Base-by-base conservation (phyloP, 768 basidiomycete species). In the Pleurotus giganteus region DNA sequence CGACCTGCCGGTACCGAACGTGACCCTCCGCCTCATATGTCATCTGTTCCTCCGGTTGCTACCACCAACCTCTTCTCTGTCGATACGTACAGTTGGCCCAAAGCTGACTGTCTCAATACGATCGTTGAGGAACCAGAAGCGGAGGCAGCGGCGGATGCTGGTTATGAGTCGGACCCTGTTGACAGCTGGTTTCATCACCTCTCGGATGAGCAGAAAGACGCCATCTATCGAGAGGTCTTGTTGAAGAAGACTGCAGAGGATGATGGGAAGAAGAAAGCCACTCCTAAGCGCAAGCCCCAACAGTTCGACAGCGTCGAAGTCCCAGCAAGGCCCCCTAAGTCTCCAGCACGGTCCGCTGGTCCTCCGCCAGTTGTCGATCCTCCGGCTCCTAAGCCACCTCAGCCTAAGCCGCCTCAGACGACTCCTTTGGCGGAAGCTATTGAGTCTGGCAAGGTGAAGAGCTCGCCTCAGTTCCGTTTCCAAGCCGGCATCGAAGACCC, bases 401-500 rank as follows among this genome's bases (percentile, higher is more conserved):
- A n/a, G 7, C 21, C 47, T 6, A 4, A 63, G 42, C 17, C 23
- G 3, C 47, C 47, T 34, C 47, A 27, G 15, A 31, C 29, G 8
- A 47, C 26, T 17, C 46, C 26, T 4, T 21, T 47, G 27, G 13
- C n/a, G 13, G 26, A 47, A 47, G 46, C 46, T 7, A 23, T 47
- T 9, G 46, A 47, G 28, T 27, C 46, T 31, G 46, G 46, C 15
- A 27, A 47, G 29, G 29, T 47, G 24, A 47, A 47, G 26, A 6
- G 24, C 4, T 12, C n/a, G 24, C 57, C 59, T 1, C 61, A 63
- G 28, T 60, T 34, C 39, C 53, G 57, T 11, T 61, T 56, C 26
- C 41, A 41, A 3, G 52, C 58, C 5, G 47, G 58, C 4, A 52
- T 59, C 3, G 63, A 66, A 50, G 52, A 60, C 19, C 19, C 57